These are phyloP conservation scores for Salix arbutifolia DNA, from an alignment of 345 rosid species.

Conservation along the genomic window DNA sequence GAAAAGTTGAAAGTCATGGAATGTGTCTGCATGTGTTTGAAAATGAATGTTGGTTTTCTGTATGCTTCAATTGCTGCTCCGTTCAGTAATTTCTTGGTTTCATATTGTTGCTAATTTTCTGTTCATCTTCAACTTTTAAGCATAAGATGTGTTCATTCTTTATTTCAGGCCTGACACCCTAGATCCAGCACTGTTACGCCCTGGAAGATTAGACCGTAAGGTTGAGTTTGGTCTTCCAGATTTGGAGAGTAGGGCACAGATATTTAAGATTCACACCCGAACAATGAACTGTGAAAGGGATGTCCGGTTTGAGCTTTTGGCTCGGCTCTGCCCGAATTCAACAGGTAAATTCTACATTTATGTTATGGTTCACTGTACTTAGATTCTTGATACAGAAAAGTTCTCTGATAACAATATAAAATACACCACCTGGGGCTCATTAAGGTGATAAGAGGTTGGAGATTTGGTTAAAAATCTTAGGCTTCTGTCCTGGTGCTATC, in stretches of 20 bases:
- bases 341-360: constrained; percentile 45
- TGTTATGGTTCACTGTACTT: no score
- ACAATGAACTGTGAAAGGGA: constrained; percentile 93
- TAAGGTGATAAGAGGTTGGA: no score
- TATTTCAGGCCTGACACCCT: constrained; percentile 75
- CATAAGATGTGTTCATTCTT: background rate
- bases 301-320: constrained; percentile 82
- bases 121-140: background rate
- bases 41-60: no score
- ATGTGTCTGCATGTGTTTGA: background rate
- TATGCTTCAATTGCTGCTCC: background rate
- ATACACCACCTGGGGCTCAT: no score
- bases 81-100: background rate
- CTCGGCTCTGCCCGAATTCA: constrained; percentile 93
- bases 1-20: background rate
- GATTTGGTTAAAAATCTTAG: no score
- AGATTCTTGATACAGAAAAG: no score
- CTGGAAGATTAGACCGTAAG: constrained; percentile 89
- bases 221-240: constrained; percentile 96
- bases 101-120: background rate
- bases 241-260: constrained; percentile 87
- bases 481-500: no score
- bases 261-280: constrained; percentile 88
- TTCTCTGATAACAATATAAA: no score
- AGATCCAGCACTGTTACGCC: constrained; percentile 94